Conservation (phyloP, 2,329 filamentous ascomycete species). For the Chrysoporthe cubensis region DNA sequence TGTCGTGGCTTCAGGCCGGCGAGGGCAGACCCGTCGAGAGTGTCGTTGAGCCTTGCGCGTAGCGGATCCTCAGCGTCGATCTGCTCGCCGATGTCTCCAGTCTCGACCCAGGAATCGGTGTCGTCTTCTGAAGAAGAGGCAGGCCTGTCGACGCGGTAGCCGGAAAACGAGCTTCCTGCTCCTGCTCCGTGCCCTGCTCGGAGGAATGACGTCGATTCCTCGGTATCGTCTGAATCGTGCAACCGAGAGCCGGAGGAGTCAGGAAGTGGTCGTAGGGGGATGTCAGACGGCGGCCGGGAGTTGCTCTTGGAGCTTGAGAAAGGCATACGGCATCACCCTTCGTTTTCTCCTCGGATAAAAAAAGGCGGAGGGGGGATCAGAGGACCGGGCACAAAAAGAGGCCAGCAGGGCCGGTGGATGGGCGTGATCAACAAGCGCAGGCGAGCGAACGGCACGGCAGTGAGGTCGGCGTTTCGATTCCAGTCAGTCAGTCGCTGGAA, state of each 20-base stretch:
- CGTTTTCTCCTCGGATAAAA: constrained; percentile 38
- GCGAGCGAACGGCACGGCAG: constrained; percentile 34
- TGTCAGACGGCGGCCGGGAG: constrained; percentile 74
- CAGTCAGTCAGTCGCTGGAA: constrained; percentile 10
- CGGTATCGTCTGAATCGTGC: constrained; percentile 41
- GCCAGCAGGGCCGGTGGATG: constrained; percentile 16
- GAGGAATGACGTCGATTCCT: constrained; percentile 53
- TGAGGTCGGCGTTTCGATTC: constrained; percentile 19
- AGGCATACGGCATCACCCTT: constrained; percentile 70
- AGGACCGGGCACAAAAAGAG: constrained; percentile 16
- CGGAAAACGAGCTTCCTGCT: constrained; percentile 47
- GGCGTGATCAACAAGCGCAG: constrained; percentile 38
- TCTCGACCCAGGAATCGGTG: constrained; percentile 78
- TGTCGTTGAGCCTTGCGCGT: constrained; percentile 68
- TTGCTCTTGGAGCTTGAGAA: constrained; percentile 60
- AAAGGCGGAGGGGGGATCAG: constrained; percentile 5
- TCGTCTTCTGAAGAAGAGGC: constrained; percentile 68
- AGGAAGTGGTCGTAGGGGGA: constrained; percentile 80
- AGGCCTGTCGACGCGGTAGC: constrained; percentile 49
- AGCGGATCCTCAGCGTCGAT: constrained; percentile 83
- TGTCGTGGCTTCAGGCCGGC: constrained; percentile 52
- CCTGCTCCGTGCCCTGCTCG: constrained; percentile 34
- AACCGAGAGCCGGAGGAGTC: constrained; percentile 36
- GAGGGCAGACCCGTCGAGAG: constrained; percentile 66
- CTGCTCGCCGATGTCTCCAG: constrained; percentile 93